Percentiles rank a stretch among this genome's conserved stretches.
phyloP scores from a whole-genome alignment of 2,329 filamentous ascomycete species.

The Diaporthe citrichinensis region DNA sequence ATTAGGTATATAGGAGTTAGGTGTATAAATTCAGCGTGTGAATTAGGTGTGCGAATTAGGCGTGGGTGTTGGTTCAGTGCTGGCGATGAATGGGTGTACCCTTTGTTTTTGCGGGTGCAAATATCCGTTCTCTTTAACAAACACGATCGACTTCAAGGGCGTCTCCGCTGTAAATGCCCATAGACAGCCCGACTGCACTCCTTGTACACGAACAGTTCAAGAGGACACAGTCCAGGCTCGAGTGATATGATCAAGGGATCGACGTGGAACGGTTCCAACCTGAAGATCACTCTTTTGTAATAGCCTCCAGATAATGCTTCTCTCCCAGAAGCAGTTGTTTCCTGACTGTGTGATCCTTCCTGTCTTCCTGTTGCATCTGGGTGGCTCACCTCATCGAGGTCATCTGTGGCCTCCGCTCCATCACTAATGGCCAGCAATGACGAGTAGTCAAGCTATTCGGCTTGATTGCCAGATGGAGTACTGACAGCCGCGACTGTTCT shows the following conservation, averaged over 20 bases:
- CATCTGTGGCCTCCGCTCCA: background rate
- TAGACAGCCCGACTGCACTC: background rate
- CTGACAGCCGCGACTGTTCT: background rate
- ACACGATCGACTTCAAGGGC: no score
- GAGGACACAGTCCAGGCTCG: background rate
- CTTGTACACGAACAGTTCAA: background rate
- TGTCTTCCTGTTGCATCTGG: background rate
- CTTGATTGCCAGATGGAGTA: background rate
- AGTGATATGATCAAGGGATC: background rate
- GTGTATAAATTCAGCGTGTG: no score
- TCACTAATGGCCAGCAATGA: background rate
- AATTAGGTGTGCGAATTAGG: no score
- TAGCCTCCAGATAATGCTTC: background rate
- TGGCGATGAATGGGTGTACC: no score
- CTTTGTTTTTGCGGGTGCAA: no score
- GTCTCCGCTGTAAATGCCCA: background rate
- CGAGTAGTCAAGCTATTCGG: background rate
- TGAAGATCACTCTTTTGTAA: background rate
- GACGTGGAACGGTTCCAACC: no score
- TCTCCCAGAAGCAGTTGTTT: background rate
- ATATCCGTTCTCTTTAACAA: no score
- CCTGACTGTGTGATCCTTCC: background rate
- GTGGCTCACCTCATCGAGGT: background rate
- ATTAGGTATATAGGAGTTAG: no score
- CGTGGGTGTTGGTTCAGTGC: no score